Evolutionary conservation across 139 green algal species (phyloP), one percentile per base, ranked within the genome.

Genomic region (Tetratostichococcus sp.): DNA sequence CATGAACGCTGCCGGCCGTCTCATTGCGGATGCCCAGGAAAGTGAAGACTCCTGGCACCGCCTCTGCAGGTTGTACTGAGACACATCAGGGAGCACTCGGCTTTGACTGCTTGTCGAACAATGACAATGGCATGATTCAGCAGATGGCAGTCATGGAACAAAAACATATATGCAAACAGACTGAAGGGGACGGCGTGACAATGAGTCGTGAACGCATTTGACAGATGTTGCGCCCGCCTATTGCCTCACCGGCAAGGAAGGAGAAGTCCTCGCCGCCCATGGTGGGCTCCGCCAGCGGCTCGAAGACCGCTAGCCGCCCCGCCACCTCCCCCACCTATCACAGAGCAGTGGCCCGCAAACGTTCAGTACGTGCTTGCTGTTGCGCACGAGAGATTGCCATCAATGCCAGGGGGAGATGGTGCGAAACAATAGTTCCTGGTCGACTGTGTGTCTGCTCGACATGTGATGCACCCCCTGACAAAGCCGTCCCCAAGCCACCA

Each of bases 11-110:
- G 35, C 69, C 69, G 22, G 35, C 69, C 1, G 19, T 65, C 23
- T 74, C 69, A 26, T 74, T 65, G 34, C 35, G 35, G 69, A 74
- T 74, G 69, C 69, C 69, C 35, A 74, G 39, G 23, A 62, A 74
- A 4, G 43, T 39, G 43, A 66, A 74, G 28, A 34, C 25, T 16
- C 39, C 69, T 26, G 69, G 69, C 25, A 66, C 69, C 23, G 2
- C 35, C 3, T 33, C 35, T 35, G 69, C 26, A 26, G 50, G 19
- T 62, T 26, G 17, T n/a, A 62, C 68, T 11, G 11, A 66, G 23
- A 17, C 4, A n/a, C 22, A 66, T n/a, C 58, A 66, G 22, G 58
- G 4, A n/a, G 25, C 23, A 31, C n/a, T n/a, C n/a, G n/a, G n/a
- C n/a, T n/a, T n/a, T n/a, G n/a, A n/a, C n/a, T n/a, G n/a, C n/a